Evolutionary conservation across 2,329 filamentous ascomycete genomes (phyloP).

Genomic region (Arachnomyces sp.): DNA sequence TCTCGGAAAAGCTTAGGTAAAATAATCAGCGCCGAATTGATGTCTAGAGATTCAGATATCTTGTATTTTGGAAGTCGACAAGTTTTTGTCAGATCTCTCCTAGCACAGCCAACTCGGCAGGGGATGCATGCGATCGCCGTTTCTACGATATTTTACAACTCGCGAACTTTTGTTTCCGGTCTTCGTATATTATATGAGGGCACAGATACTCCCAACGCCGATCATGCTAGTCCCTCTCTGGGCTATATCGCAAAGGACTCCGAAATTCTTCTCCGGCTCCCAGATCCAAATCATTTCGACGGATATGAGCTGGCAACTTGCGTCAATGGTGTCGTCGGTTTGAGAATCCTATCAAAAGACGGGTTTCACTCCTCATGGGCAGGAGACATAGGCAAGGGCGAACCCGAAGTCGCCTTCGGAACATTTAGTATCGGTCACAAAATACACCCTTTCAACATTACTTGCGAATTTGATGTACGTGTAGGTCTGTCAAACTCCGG

Average conservation of each 20-base stretch:
- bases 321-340: not conserved
- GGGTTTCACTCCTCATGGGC: not conserved
- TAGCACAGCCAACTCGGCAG: not conserved
- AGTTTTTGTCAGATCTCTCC: not conserved
- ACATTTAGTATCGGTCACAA: not conserved
- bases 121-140: not conserved
- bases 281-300: not conserved
- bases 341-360: not conserved
- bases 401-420: constrained; percentile 1
- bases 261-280: not conserved
- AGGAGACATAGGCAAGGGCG: not conserved
- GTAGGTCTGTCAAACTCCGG: too few species aligned
- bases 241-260: not conserved
- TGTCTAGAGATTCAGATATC: not conserved
- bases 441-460: too few species aligned
- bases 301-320: not conserved
- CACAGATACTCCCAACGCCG: not conserved
- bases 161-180: constrained; percentile 1
- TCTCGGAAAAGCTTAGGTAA: not conserved
- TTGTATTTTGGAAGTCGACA: constrained; percentile 2
- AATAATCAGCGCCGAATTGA: constrained; percentile 1
- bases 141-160: constrained; percentile 1
- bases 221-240: not conserved
- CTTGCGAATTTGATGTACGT: too few species aligned
- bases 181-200: not conserved